Base-by-base conservation (phyloP, 169 alveolate species). In the Plasmodium falciparum region DNA sequence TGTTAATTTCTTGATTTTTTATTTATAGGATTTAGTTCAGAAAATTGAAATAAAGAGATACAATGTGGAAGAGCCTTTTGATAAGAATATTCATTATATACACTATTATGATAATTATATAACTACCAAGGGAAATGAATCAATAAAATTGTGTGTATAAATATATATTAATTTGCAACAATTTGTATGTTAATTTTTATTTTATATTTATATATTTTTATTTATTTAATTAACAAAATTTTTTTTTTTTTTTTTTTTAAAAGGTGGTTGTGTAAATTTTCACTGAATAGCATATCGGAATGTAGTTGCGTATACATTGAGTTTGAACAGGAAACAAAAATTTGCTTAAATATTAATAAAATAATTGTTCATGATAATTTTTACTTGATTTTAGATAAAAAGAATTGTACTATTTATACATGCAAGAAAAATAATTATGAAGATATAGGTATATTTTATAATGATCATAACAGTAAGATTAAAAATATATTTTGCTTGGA, bases 41-140 rank as follows among this genome's bases (percentile, higher is more conserved):
- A 78, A 78, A 33, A 66, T 24, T 9, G 67, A 15, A 66, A 78
- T 78, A 8, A 63, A 66, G 52, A 43, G 33, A 9, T 49, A 26
- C 33, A 29, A 78, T 52, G 26, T 22, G 3, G 58, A 66, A 15
- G 62, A 50, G 17, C 29, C 7, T 43, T 47, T 49, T 43, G 69
- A 78, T 29, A 78, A 52, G 7, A 49, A 17, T 33, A 65, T 78
- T 9, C 26, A 8, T 56, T 78, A 78, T 59, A 58, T 78, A 26
- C 71, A 66, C 4, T 78, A 78, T 47, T 78, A 78, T 22, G 76
- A 50, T 13, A 71, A 71, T 26, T 66, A 52, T 45, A 78, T 78
- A 65, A 78, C 89, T 2, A 78, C 89, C 17, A 65, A 78, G 15
- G 89, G 66, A 17, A 73, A 59, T 9, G 89, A 78, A 5, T 78